Evolutionary conservation across 1,139 yeast species (phyloP).

Genomic region (Yarrowia galli): DNA sequence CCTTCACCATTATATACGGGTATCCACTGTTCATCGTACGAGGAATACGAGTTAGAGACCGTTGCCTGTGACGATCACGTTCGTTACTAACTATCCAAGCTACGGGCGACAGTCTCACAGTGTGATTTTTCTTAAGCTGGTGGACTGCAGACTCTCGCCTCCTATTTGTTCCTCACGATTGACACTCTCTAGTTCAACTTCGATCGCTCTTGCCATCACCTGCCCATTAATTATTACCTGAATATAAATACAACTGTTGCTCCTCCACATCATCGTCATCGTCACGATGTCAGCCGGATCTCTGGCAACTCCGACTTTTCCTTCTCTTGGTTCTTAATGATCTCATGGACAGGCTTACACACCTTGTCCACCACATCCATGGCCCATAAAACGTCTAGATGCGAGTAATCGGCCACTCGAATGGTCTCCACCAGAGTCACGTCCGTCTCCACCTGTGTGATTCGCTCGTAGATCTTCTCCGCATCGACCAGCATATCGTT

Average conservation of each 20-base stretch:
- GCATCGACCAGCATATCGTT: constrained; percentile 75
- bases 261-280: background rate
- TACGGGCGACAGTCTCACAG: too few species aligned
- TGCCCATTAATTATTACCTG: constrained; percentile 6
- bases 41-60: too few species aligned
- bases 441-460: constrained; percentile 56
- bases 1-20: too few species aligned
- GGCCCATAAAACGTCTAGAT: constrained; percentile 93
- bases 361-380: constrained; percentile 68
- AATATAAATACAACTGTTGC: constrained; percentile 27
- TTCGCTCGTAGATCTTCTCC: constrained; percentile 59
- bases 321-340: constrained; percentile 46
- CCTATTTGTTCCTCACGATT: too few species aligned
- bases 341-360: constrained; percentile 52
- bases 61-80: too few species aligned
- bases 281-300: constrained; percentile 12
- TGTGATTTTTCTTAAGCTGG: too few species aligned
- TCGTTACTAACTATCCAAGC: too few species aligned
- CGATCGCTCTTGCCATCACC: background rate
- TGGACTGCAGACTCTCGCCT: too few species aligned
- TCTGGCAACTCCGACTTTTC: constrained; percentile 36
- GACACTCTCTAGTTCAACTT: too few species aligned
- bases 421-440: constrained; percentile 50
- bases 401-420: constrained; percentile 66
- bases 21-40: too few species aligned